A percentile compares a stretch with the other conserved stretches of the same genome.
Conservation (phyloP, 2,329 filamentous ascomycete species). For the Polytolypa hystricis region DNA sequence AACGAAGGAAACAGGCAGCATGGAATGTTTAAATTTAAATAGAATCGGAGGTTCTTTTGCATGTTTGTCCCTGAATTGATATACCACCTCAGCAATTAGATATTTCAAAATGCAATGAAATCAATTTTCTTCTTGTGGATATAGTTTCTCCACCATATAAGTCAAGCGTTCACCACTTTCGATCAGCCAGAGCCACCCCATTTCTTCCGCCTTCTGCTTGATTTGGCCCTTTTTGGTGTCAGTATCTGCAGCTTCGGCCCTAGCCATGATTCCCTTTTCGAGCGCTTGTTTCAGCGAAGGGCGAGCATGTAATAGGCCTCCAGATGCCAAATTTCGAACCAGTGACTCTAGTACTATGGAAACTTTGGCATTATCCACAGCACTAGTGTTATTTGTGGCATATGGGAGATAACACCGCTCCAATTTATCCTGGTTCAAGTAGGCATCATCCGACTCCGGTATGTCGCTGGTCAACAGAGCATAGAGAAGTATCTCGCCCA, state of each 20-base stretch:
- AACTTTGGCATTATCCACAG: slow-evolving; percentile 62
- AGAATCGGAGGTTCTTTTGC: background rate
- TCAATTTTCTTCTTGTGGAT: background rate
- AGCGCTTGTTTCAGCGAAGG: slow-evolving; percentile 34
- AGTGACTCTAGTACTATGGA: slow-evolving; percentile 58
- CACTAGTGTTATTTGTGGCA: slow-evolving; percentile 49
- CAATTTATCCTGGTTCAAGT: slow-evolving; percentile 40
- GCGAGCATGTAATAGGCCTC: slow-evolving; percentile 23
- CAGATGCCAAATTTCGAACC: slow-evolving; percentile 41
- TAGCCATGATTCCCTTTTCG: slow-evolving; percentile 41
- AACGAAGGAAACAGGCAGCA: background rate
- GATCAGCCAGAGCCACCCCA: slow-evolving; percentile 28
- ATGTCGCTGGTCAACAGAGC: slow-evolving; percentile 37
- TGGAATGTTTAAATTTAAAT: background rate
- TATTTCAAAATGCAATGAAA: too few relatives aligned
- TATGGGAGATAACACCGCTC: slow-evolving; percentile 54
- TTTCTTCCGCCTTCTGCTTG: slow-evolving; percentile 22
- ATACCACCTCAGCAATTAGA: too few relatives aligned
- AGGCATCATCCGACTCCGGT: slow-evolving; percentile 28
- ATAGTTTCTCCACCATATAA: slow-evolving; percentile 23
- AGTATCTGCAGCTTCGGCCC: slow-evolving; percentile 36
- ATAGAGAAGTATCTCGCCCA: slow-evolving; percentile 44
- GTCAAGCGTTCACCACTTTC: slow-evolving; percentile 32
- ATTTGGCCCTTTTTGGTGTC: slow-evolving; percentile 36
- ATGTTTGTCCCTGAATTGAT: background rate